phyloP scores from a whole-genome alignment of 495 filamentous ascomycete genomes.

The Xylaria flabelliformis region DNA sequence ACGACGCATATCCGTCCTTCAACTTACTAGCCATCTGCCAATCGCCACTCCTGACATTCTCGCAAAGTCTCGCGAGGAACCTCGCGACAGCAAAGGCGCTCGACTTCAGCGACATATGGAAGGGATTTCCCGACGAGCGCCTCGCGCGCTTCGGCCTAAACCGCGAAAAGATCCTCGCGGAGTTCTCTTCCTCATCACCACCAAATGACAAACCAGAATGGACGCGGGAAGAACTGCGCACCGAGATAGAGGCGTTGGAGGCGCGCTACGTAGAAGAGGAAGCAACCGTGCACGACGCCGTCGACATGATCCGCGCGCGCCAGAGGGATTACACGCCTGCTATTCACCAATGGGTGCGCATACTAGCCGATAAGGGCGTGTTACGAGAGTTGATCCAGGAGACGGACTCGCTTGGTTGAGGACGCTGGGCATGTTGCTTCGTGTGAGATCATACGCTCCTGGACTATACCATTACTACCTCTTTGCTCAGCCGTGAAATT shows the following conservation, averaged over 20 bases:
- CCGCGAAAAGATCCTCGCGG: conserved; percentile 26
- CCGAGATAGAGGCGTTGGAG: conserved; percentile 37
- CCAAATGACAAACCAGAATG: not conserved
- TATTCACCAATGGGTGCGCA: conserved; percentile 52
- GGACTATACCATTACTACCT: not conserved
- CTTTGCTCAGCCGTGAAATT: not conserved
- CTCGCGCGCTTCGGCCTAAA: conserved; percentile 38
- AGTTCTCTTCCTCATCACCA: not conserved
- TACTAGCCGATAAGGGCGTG: conserved; percentile 49
- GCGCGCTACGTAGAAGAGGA: conserved; percentile 37
- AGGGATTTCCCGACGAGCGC: conserved; percentile 19
- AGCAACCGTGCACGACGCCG: conserved; percentile 31
- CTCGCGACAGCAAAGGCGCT: conserved; percentile 42
- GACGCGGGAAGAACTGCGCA: conserved; percentile 23
- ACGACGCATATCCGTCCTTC: conserved; percentile 47
- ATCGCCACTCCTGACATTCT: conserved; percentile 41
- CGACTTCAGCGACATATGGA: conserved; percentile 27
- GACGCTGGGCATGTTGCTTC: not conserved
- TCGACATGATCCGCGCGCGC: conserved; percentile 40
- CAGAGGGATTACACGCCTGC: conserved; percentile 50
- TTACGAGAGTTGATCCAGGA: conserved; percentile 43
- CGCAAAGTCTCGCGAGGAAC: conserved; percentile 42
- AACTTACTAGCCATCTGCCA: conserved; percentile 56
- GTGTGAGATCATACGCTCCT: not conserved
- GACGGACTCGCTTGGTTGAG: conserved; percentile 10